These are phyloP conservation scores for Megacollybia marginata DNA, from an alignment of 768 basidiomycete species.

Conservation along the genomic window DNA sequence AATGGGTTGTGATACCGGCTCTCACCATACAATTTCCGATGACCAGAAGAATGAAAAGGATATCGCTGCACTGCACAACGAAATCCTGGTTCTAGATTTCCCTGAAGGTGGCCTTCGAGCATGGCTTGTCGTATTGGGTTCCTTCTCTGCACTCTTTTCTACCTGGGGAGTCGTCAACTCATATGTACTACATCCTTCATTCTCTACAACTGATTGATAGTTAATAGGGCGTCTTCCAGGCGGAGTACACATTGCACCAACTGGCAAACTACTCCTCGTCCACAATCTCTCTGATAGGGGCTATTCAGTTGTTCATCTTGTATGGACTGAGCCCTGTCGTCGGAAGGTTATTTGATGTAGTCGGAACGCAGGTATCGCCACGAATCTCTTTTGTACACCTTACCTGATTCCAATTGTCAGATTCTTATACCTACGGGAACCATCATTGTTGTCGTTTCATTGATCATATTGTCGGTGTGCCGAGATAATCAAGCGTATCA, in stretches of 20 bases:
- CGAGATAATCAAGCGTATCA: constrained; percentile 5
- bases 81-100: not conserved
- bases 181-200: not conserved
- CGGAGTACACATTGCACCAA: constrained; percentile 15
- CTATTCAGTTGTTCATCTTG: constrained; percentile 16
- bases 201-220: too few species aligned
- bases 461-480: constrained; percentile 6
- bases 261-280: constrained; percentile 16
- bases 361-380: constrained; percentile 12
- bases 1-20: too few species aligned
- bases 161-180: constrained; percentile 7
- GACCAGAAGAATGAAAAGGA: too few species aligned
- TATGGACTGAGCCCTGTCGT: constrained; percentile 16
- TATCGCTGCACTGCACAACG: too few species aligned
- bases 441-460: constrained; percentile 3
- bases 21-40: too few species aligned
- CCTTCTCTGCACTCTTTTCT: constrained; percentile 4
- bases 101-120: constrained; percentile 6
- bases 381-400: too few species aligned
- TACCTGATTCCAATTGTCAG: not conserved
- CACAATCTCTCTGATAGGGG: constrained; percentile 19
- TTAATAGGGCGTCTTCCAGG: constrained; percentile 20
- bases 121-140: constrained; percentile 5
- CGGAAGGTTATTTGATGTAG: constrained; percentile 18
- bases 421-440: constrained; percentile 4